Percentiles rank a stretch among this genome's conserved stretches.
These are phyloP conservation scores for Tylopilus balloui DNA, from an alignment of 768 basidiomycete species.

Conservation along the genomic window DNA sequence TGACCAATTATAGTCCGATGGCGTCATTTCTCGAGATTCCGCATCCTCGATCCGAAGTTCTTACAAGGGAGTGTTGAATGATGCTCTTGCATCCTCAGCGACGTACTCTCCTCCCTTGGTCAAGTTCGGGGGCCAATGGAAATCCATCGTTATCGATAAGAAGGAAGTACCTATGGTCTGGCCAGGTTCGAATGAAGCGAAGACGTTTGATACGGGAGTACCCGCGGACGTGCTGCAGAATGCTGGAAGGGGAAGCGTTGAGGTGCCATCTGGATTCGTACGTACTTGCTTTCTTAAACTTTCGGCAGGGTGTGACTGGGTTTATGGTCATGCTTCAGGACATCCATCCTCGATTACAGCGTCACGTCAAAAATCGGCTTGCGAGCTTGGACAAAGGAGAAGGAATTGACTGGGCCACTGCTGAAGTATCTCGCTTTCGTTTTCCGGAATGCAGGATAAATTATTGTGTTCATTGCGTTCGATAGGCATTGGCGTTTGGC, in stretches of 20 bases:
- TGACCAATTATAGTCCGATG: slow-evolving; percentile 18
- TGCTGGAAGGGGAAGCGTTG: slow-evolving; percentile 68
- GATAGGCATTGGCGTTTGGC: slow-evolving; percentile 81
- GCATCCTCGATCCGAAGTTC: slow-evolving; percentile 48
- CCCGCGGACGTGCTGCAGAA: slow-evolving; percentile 43
- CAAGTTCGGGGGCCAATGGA: slow-evolving; percentile 71
- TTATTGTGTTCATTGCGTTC: neutral
- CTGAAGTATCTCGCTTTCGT: slow-evolving; percentile 52
- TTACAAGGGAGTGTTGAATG: slow-evolving; percentile 63
- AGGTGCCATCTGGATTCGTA: slow-evolving; percentile 58
- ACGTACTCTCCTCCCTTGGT: slow-evolving; percentile 46
- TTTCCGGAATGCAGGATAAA: too few relatives aligned
- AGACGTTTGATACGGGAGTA: slow-evolving; percentile 67
- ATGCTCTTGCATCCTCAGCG: slow-evolving; percentile 48
- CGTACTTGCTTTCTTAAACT: slow-evolving; percentile 23
- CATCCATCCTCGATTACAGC: slow-evolving; percentile 70
- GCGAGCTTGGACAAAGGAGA: slow-evolving; percentile 59
- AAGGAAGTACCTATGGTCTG: slow-evolving; percentile 37
- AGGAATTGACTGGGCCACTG: slow-evolving; percentile 88
- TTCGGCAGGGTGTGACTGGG: neutral
- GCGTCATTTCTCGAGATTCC: slow-evolving; percentile 45
- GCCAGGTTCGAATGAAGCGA: slow-evolving; percentile 56
- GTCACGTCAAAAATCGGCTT: slow-evolving; percentile 78
- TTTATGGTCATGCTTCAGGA: slow-evolving; percentile 42
- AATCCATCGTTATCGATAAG: slow-evolving; percentile 10